Evolutionary conservation across 805 yeast species (phyloP), one percentile per base, ranked within the genome.

Genomic region (Candida boidinii): DNA sequence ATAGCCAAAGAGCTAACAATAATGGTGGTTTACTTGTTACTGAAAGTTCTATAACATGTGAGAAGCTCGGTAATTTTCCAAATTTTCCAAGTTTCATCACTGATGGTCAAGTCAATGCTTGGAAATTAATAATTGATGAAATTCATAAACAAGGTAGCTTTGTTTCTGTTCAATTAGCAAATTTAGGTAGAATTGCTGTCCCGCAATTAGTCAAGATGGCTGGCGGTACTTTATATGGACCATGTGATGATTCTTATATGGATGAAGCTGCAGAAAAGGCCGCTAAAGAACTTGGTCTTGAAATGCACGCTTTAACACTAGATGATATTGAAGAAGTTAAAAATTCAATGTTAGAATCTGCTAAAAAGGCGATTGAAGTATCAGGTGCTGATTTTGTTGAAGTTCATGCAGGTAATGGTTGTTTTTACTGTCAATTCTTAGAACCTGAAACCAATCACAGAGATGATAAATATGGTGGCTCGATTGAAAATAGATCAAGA

Each of bases 1-100:
- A 75, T 45, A 53, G 45, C 23, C 73, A 70, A 45, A 60, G 78
- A 42, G 56, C 78, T 1, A 39, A 51, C 25, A 50, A 47, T 30
- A 62, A 66, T 7, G 80, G 80, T 13, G 57, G 76, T 10, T 48
- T 76, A 37, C 39, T 73, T 14, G 61, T 71, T 22, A n/a, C 31
- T 4, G 36, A 33, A 23, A 33, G 31, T 7, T 32, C 39, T 12
- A 30, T 29, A 19, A 23, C 32, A 17, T 33, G 31, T 4, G 26
- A 23, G 13, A 30, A 28, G 25, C 33, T 46, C 9, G 39, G 52
- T 22, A 35, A 35, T 32, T 4, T 27, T 50, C 64, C 29, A 55
- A 56, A 51, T 36, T 62, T 55, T 38, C 43, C 66, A 19, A 77
- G 76, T 2, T 37, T 73, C 19, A 70, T 62, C 63, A 57, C 44